Percentiles rank a stretch among this genome's conserved stretches.
phyloP scores from a whole-genome alignment of 371 early-diverging fungal species.

The Mucor circinelloides region DNA sequence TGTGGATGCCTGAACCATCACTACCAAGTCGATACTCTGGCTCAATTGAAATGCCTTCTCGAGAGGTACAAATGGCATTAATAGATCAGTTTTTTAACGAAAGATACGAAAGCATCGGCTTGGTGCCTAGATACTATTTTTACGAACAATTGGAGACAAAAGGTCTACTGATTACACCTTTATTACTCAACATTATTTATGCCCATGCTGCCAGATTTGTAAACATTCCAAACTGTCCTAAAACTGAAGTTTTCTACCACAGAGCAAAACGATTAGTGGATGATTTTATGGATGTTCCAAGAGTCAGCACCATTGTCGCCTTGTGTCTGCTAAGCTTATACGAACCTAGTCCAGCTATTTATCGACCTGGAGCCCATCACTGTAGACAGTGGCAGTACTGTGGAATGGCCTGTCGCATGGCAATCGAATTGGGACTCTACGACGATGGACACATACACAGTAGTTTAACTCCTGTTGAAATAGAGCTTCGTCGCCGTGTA shows the following conservation, averaged over 20 bases:
- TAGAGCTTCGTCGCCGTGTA: conserved; percentile 21
- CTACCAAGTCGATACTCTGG: conserved; percentile 33
- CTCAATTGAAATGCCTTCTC: conserved; percentile 39
- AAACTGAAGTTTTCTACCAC: conserved; percentile 24
- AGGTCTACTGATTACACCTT: conserved; percentile 27
- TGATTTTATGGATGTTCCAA: conserved; percentile 32
- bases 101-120: conserved; percentile 11
- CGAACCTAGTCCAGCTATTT: conserved; percentile 20
- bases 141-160: conserved; percentile 24
- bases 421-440: conserved; percentile 29
- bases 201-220: conserved; percentile 24
- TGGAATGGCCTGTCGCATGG: conserved; percentile 40
- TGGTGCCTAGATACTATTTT: conserved; percentile 20
- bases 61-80: conserved; percentile 30
- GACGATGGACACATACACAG: conserved; percentile 18
- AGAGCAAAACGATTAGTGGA: conserved; percentile 23
- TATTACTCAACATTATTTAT: conserved; percentile 29
- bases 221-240: conserved; percentile 10
- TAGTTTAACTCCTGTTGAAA: conserved; percentile 9
- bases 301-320: conserved; percentile 30
- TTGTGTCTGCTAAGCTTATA: conserved; percentile 26
- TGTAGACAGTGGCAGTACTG: conserved; percentile 32
- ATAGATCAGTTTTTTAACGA: conserved; percentile 34
- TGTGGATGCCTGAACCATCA: conserved; percentile 30
- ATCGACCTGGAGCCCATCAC: conserved; percentile 17